Conservation (phyloP, 768 basidiomycete species). For the Pulveroboletus sp. region DNA sequence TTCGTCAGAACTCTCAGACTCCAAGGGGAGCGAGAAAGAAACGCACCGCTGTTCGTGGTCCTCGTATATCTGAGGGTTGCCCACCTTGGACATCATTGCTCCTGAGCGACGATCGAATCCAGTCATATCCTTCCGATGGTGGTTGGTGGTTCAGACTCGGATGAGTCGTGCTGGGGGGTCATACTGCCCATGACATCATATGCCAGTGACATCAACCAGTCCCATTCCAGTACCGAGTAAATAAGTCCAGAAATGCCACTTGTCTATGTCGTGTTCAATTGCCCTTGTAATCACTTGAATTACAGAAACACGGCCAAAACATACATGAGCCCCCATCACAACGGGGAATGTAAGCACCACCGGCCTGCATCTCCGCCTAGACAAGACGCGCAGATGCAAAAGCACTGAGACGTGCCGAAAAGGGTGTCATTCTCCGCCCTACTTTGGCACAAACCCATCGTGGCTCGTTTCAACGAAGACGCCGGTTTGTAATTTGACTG, state of each 20-base stretch:
- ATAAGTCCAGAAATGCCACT: too few relatives aligned
- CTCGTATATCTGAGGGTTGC: conserved; percentile 46
- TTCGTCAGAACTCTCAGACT: not conserved
- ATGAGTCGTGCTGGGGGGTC: too few relatives aligned
- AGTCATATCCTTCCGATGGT: conserved; percentile 15
- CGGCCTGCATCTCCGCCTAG: conserved; percentile 25
- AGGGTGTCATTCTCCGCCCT: conserved; percentile 28
- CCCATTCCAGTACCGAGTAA: too few relatives aligned
- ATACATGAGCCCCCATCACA: too few relatives aligned
- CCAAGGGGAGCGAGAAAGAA: not conserved
- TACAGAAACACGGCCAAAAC: not conserved
- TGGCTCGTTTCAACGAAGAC: conserved; percentile 7
- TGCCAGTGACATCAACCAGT: not conserved
- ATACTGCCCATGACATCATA: conserved; percentile 20
- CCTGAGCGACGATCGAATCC: conserved; percentile 19
- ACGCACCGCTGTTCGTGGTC: conserved; percentile 46
- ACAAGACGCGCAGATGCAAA: conserved; percentile 22
- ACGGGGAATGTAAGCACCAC: conserved; percentile 28
- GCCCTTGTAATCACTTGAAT: not conserved
- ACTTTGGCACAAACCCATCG: conserved; percentile 35
- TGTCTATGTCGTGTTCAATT: too few relatives aligned
- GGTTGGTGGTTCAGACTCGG: too few relatives aligned
- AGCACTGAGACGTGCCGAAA: conserved; percentile 29
- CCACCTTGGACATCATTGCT: conserved; percentile 50
- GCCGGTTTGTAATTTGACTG: conserved; percentile 33